Conservation (phyloP, 495 filamentous ascomycete genomes). For the Xylaria venustula region DNA sequence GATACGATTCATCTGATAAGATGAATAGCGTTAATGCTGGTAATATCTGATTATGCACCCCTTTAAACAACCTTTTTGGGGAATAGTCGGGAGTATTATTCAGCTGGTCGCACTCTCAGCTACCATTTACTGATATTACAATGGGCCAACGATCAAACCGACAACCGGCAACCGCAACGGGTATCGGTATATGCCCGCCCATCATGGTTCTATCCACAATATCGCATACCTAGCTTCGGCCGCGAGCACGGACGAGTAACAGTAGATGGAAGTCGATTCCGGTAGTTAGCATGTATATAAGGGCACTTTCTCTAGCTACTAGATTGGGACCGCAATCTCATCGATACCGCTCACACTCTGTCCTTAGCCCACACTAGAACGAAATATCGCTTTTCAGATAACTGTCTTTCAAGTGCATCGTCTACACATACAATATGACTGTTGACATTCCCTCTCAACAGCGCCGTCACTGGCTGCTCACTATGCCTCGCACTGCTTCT, state of each 20-base stretch:
- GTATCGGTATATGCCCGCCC: background rate
- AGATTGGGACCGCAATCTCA: background rate
- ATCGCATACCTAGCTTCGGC: background rate
- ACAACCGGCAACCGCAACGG: background rate
- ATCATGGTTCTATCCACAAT: background rate
- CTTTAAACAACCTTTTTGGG: too few species aligned
- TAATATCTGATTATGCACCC: too few species aligned
- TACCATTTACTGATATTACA: background rate
- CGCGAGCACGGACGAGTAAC: background rate
- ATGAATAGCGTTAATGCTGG: background rate
- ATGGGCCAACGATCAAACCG: background rate
- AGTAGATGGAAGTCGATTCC: background rate
- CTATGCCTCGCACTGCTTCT: slow-evolving; percentile 43
- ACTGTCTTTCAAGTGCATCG: background rate
- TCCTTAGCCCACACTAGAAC: background rate
- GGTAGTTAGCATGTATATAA: slow-evolving; percentile 2
- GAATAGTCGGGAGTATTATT: too few species aligned
- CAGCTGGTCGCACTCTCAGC: background rate
- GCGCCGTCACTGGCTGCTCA: slow-evolving; percentile 26
- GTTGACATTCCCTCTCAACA: background rate
- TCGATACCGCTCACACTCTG: background rate
- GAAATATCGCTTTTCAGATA: background rate
- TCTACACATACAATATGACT: slow-evolving; percentile 6
- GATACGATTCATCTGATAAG: background rate
- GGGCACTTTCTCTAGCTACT: background rate